Evolutionary conservation across 768 basidiomycete genomes (phyloP).

Genomic region (Amanita molliuscula): DNA sequence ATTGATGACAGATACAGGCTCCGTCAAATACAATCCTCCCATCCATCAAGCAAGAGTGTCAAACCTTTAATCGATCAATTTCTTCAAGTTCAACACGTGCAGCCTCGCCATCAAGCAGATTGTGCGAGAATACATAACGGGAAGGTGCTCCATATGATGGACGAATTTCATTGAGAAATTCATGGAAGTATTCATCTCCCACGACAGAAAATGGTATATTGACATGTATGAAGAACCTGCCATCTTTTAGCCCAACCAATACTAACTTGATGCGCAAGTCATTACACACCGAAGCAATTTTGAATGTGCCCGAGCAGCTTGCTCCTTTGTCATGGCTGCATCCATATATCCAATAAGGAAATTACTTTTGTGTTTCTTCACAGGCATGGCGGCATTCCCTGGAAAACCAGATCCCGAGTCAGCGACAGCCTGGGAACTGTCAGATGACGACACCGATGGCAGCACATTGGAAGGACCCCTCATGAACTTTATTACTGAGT

Average conservation of each 20-base stretch:
- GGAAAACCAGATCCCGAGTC: not conserved
- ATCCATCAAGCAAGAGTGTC: slow-evolving; percentile 20
- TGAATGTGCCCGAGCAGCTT: not conserved
- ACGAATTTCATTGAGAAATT: slow-evolving; percentile 14
- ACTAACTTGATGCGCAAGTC: not conserved
- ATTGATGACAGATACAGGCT: too few species aligned
- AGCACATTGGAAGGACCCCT: not conserved
- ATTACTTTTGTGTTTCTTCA: not conserved
- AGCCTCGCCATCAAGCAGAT: slow-evolving; percentile 14
- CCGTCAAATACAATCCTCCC: slow-evolving; percentile 14
- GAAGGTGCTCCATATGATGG: slow-evolving; percentile 16
- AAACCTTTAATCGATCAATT: slow-evolving; percentile 8
- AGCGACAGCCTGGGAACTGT: not conserved
- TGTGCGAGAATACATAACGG: slow-evolving; percentile 15
- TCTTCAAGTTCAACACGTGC: slow-evolving; percentile 13
- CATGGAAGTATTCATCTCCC: slow-evolving; percentile 12
- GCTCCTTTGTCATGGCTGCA: not conserved
- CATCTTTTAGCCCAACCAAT: not conserved
- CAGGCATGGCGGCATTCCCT: not conserved
- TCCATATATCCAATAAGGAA: not conserved
- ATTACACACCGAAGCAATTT: not conserved
- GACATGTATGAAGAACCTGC: slow-evolving; percentile 14
- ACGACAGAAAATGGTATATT: slow-evolving; percentile 15
- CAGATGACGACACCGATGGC: not conserved
- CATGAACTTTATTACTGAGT: not conserved